phyloP scores from a whole-genome alignment of 1,284 basidiomycete species.

The Pseudozyma thailandica region DNA sequence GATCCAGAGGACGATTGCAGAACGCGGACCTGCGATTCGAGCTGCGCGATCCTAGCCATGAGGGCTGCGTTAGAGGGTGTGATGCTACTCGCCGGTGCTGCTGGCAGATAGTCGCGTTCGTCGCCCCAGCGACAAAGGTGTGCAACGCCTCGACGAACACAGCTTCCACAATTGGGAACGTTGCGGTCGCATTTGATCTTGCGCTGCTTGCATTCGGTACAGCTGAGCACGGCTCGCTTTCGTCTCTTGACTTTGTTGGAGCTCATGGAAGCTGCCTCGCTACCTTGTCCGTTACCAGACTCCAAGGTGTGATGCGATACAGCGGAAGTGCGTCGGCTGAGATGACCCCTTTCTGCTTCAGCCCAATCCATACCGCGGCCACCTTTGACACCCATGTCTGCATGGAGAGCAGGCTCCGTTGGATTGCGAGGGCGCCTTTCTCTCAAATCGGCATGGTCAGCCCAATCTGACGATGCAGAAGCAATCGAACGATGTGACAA shows the following conservation, averaged over 20 bases:
- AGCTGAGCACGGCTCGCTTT: slow-evolving; percentile 51
- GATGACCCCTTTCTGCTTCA: slow-evolving; percentile 10
- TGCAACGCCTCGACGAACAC: slow-evolving; percentile 49
- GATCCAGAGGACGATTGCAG: slow-evolving; percentile 35
- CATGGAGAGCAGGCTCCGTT: slow-evolving; percentile 7
- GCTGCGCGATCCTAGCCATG: slow-evolving; percentile 52
- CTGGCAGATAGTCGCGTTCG: slow-evolving; percentile 46
- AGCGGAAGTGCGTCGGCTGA: slow-evolving; percentile 31
- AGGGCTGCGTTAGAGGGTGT: slow-evolving; percentile 48
- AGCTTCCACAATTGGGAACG: slow-evolving; percentile 53
- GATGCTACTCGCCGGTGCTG: slow-evolving; percentile 35
- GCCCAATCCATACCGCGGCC: slow-evolving; percentile 21
- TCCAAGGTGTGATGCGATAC: slow-evolving; percentile 25
- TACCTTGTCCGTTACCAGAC: slow-evolving; percentile 13
- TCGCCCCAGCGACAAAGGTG: slow-evolving; percentile 59
- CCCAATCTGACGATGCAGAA: slow-evolving; percentile 19
- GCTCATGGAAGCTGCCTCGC: slow-evolving; percentile 7
- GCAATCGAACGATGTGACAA: slow-evolving; percentile 24
- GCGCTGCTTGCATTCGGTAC: slow-evolving; percentile 55
- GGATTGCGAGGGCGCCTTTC: slow-evolving; percentile 22
- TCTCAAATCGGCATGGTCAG: slow-evolving; percentile 10
- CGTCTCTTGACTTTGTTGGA: slow-evolving; percentile 47
- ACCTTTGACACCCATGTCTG: slow-evolving; percentile 5
- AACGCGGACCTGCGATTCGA: slow-evolving; percentile 47
- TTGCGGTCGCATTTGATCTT: slow-evolving; percentile 60